Evolutionary conservation across 1,284 basidiomycete genomes (phyloP), one percentile per base, ranked within the genome.

Genomic region (Apiotrichum mycotoxinovorans): DNA sequence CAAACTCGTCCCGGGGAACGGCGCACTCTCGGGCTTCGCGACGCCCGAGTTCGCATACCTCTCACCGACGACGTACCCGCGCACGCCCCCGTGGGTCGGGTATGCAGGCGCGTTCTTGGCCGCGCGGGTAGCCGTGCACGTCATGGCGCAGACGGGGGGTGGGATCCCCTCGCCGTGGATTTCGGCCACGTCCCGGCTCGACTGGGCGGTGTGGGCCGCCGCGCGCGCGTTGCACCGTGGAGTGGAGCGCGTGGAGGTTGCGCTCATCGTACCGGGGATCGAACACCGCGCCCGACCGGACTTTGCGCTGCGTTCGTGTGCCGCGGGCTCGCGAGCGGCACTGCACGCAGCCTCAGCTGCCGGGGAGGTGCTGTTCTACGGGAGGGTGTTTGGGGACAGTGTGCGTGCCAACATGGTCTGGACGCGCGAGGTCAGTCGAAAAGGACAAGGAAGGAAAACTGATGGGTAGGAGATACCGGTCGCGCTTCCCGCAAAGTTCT

Each of bases 141-240:
- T 30, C 7, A 30, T 7, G 7, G 25, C 2, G 43, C 43, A n/a
- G 4, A 38, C 15, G 8, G 37, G 4, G 8, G 37, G 17, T 7
- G 8, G 4, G 15, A 38, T 4, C n/a, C 62, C n/a, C n/a, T n/a
- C n/a, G n/a, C n/a, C 65, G 2, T 73, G 71, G 69, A 67, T 73
- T 22, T 64, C 61, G 11, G 57, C 58, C 2, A 60, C 61, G 2
- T 15, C 37, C 2, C 48, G 50, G 40, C 56, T 70, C 18, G 46
- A 58, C 22, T 69, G 65, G 64, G 54, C 50, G 1, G 56, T 71
- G n/a, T 70, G 66, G 63, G 61, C 66, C 22, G 58, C 67, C 1
- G 64, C 64, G 15, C 58, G 63, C 14, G 41, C 46, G 9, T 12
- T 30, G 30, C 12, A 5, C 7, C 7, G 7, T 5, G 30, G 30